Base-by-base conservation (phyloP, 768 basidiomycete genomes). In the Megacollybia marginata region DNA sequence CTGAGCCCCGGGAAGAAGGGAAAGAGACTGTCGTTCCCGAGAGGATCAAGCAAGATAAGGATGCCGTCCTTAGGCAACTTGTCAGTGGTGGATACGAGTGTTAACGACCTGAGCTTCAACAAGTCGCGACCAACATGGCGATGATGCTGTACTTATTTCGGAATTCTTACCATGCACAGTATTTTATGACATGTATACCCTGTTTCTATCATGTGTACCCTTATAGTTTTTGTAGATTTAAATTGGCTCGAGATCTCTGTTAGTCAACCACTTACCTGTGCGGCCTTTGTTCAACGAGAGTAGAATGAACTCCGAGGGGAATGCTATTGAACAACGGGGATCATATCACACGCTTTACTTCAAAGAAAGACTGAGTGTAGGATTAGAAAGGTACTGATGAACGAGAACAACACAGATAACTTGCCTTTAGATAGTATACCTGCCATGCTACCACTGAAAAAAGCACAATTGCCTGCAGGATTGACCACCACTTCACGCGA, bases 401-500 rank as follows among this genome's bases (percentile, higher is more conserved):
- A 10, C 42, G 23, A 6, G n/a, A n/a, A n/a, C n/a, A 28, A 28
- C 6, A 28, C 6, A 49, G 59, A 52, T 50, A 48, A 61, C 70
- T 56, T 53, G 84, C 91, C 77, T 97, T 94, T 47, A 99, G 74
- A 70, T 97, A 97, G 69, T 93, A 96, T 50, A 99, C 80, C 68
- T 99, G 96, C 94, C 94, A 98, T 42, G 80, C 94, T 48, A 96
- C 94, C 0, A 96, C 87, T 2, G 81, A 74, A 61, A 97, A 88
- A 50, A 98, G 70, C 18, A 98, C 87, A 36, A 89, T 62, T 4
- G 88, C 77, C 65, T 99, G 96, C 7, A 92, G 64, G 53, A 99
- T 84, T 2, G 92, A 94, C 96, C 96, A 99, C 92, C 92, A 98
- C 70, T 97, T 98, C 48, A 99, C 95, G 35, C 96, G 83, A 35